Evolutionary conservation across 495 filamentous ascomycete genomes (phyloP).

Genomic region (Tetracladium setigerum): DNA sequence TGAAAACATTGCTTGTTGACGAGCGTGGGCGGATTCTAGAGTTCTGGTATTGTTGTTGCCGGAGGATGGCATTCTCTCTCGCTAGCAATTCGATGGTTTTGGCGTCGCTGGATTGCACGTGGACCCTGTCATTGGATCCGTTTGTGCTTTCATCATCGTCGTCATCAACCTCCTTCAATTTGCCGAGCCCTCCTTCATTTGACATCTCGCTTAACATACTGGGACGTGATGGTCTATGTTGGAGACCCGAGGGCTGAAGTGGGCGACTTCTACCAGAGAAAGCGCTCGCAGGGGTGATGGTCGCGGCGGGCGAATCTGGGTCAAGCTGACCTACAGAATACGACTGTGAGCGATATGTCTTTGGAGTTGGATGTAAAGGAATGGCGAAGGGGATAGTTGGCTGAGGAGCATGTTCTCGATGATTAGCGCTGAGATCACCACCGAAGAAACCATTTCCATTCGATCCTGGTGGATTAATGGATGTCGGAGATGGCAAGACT

Average conservation of each 20-base stretch:
- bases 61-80: conserved; percentile 63
- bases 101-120: conserved; percentile 51
- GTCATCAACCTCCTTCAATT: conserved; percentile 76
- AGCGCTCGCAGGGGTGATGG: conserved; percentile 34
- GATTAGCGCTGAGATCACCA: conserved; percentile 35
- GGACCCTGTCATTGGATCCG: conserved; percentile 51
- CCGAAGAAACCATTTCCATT: conserved; percentile 36
- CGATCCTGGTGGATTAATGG: conserved; percentile 46
- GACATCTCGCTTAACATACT: conserved; percentile 79
- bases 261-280: conserved; percentile 47
- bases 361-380: conserved; percentile 82
- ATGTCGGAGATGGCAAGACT: conserved; percentile 70
- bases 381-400: conserved; percentile 83
- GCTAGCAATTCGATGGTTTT: conserved; percentile 68
- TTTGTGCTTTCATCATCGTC: conserved; percentile 65
- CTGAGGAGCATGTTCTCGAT: conserved; percentile 34
- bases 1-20: conserved; percentile 42
- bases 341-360: conserved; percentile 91
- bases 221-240: conserved; percentile 77
- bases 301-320: conserved; percentile 50
- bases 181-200: conserved; percentile 64
- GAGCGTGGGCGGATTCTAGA: conserved; percentile 56
- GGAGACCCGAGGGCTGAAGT: conserved; percentile 52
- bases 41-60: conserved; percentile 56
- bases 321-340: conserved; percentile 94